Evolutionary conservation across 345 rosid genomes (phyloP).

Genomic region (Punica granatum): DNA sequence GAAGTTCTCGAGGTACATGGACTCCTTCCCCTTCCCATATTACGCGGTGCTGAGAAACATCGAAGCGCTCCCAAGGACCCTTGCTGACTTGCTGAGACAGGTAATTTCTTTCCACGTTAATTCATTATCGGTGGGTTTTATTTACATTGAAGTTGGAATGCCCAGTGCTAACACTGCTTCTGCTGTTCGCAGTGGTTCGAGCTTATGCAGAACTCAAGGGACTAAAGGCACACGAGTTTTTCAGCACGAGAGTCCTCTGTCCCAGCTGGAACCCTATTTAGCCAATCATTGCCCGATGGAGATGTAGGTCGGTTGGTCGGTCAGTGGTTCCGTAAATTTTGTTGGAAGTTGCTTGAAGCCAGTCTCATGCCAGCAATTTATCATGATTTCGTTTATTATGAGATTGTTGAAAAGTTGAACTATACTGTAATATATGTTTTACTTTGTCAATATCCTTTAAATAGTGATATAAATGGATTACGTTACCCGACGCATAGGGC

Average conservation of each 20-base stretch:
- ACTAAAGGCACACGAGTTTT: slow-evolving; percentile 12
- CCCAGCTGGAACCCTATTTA: too few relatives aligned
- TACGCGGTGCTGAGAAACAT: slow-evolving; percentile 70
- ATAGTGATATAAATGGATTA: too few relatives aligned
- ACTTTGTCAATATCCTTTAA: too few relatives aligned
- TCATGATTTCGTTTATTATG: too few relatives aligned
- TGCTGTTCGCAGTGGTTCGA: slow-evolving; percentile 74
- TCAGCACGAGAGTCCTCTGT: too few relatives aligned
- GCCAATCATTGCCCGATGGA: too few relatives aligned
- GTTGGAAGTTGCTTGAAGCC: background rate
- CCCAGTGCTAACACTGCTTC: background rate
- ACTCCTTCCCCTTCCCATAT: slow-evolving; percentile 92
- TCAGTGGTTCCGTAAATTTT: background rate
- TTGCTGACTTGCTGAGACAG: slow-evolving; percentile 87
- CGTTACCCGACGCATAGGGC: too few relatives aligned
- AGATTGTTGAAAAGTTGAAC: too few relatives aligned
- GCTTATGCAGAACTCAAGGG: slow-evolving; percentile 68
- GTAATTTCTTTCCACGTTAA: slow-evolving; percentile 20
- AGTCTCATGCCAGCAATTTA: too few relatives aligned
- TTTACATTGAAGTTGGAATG: background rate
- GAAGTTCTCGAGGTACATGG: slow-evolving; percentile 48
- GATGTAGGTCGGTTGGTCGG: background rate
- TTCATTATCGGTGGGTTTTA: background rate
- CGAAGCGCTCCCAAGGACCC: slow-evolving; percentile 79
- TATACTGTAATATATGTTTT: too few relatives aligned